These are phyloP conservation scores for Thuidium tamariscinum DNA, from an alignment of 225 moss, liverwort and hornwort genomes.

Conservation along the genomic window DNA sequence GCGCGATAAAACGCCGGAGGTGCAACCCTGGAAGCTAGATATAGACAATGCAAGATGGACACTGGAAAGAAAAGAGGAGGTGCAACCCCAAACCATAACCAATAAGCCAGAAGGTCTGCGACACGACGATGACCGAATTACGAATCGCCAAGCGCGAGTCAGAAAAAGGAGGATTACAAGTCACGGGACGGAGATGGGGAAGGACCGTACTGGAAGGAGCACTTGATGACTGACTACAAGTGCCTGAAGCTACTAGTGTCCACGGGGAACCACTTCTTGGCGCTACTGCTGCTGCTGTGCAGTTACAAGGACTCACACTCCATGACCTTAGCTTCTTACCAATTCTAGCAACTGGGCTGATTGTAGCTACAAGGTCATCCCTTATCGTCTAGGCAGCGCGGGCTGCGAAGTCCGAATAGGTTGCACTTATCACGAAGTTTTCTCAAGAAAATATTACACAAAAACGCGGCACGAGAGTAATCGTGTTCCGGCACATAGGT, in stretches of 20 bases:
- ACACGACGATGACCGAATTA: not conserved
- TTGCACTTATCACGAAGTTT: not conserved
- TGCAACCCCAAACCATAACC: not conserved
- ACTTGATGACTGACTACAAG: slow-evolving; percentile 4
- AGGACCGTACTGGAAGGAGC: slow-evolving; percentile 8
- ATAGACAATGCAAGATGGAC: not conserved
- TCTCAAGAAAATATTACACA: not conserved
- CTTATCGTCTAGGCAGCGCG: not conserved
- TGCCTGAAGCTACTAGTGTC: not conserved
- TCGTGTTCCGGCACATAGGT: not conserved
- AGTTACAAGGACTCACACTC: slow-evolving; percentile 2
- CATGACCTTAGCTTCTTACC: not conserved
- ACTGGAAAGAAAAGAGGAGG: not conserved
- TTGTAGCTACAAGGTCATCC: not conserved
- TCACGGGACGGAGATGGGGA: slow-evolving; percentile 1
- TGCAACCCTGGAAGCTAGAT: not conserved
- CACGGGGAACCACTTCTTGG: slow-evolving; percentile 1
- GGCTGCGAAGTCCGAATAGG: not conserved
- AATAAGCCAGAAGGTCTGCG: not conserved
- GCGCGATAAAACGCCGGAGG: not conserved
- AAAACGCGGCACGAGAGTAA: not conserved
- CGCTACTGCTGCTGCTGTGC: not conserved
- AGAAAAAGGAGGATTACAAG: not conserved
- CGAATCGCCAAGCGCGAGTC: not conserved
- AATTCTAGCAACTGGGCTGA: not conserved